These are phyloP conservation scores for Fraxinus americana DNA, from an alignment of 257 asterid genomes.

Conservation along the genomic window DNA sequence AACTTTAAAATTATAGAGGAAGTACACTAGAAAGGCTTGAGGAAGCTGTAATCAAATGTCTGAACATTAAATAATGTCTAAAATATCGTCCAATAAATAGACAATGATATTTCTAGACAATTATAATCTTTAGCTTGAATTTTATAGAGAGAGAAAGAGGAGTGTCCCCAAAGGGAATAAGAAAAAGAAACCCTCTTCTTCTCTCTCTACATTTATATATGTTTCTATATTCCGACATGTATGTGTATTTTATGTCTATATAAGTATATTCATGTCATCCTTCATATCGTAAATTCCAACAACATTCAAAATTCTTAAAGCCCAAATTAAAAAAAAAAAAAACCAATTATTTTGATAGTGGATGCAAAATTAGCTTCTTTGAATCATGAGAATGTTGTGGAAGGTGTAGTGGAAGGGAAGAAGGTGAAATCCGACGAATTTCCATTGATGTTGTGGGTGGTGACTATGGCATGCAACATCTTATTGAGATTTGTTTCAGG, in stretches of 20 bases:
- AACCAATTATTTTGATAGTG: conserved; percentile 19
- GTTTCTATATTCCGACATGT: background rate
- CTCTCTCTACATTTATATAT: conserved; percentile 13
- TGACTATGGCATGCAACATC: conserved; percentile 60
- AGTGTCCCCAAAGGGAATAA: conserved; percentile 39
- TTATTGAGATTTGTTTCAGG: conserved; percentile 74
- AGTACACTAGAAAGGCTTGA: too few species aligned
- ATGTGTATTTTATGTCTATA: background rate
- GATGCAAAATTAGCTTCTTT: conserved; percentile 28
- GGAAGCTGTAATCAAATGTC: too few species aligned
- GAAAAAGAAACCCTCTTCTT: conserved; percentile 25
- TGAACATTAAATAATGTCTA: conserved; percentile 2
- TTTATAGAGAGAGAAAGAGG: conserved; percentile 22
- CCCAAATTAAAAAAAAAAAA: background rate
- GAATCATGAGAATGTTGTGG: conserved; percentile 2
- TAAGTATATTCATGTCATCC: background rate
- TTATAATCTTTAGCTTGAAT: background rate
- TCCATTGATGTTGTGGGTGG: conserved; percentile 68
- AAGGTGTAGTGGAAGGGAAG: conserved; percentile 26
- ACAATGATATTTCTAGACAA: background rate
- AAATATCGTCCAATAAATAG: conserved; percentile 7
- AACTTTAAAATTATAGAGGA: too few species aligned
- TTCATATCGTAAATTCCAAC: conserved; percentile 17
- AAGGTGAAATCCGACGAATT: conserved; percentile 37
- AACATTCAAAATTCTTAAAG: conserved; percentile 6